Evolutionary conservation across 2,329 filamentous ascomycete genomes (phyloP).

Genomic region (Elsinoe batatas): DNA sequence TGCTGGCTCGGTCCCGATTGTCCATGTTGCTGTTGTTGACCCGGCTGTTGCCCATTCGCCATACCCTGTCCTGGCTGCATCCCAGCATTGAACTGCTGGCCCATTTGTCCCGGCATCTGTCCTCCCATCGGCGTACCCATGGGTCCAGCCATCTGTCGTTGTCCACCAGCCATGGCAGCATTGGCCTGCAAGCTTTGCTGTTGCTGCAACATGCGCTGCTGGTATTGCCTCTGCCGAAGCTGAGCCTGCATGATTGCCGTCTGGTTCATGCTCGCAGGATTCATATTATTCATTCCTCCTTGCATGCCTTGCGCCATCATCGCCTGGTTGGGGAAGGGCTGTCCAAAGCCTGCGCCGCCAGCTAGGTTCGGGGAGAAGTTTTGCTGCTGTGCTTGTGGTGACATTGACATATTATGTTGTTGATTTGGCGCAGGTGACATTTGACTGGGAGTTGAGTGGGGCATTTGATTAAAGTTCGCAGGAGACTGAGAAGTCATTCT

Average conservation of each 20-base stretch:
- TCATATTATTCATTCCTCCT: conserved; percentile 23
- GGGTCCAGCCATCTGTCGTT: conserved; percentile 8
- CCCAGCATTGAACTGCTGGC: conserved; percentile 8
- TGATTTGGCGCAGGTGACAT: conserved; percentile 53
- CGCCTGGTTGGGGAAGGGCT: conserved; percentile 7
- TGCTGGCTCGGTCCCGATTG: conserved; percentile 6
- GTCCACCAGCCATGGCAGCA: conserved; percentile 23
- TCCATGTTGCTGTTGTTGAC: conserved; percentile 18
- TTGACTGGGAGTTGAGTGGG: conserved; percentile 61
- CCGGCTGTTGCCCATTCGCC: conserved; percentile 20
- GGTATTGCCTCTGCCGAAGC: conserved; percentile 67
- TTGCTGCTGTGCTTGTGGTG: conserved; percentile 20
- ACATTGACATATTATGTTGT: conserved; percentile 22
- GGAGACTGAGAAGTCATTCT: conserved; percentile 85
- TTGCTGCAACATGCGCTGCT: conserved; percentile 74
- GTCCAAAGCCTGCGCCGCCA: conserved; percentile 9
- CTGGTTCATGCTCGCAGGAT: conserved; percentile 31
- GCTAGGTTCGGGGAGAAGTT: conserved; percentile 14
- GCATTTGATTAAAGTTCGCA: conserved; percentile 74
- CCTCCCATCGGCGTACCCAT: conserved; percentile 19
- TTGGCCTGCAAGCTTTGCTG: conserved; percentile 50
- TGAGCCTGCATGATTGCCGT: conserved; percentile 39
- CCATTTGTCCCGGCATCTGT: conserved; percentile 11
- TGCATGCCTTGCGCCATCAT: conserved; percentile 19
- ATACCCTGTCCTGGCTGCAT: conserved; percentile 16